Evolutionary conservation across 768 basidiomycete genomes (phyloP).

Genomic region (Russula abietina): DNA sequence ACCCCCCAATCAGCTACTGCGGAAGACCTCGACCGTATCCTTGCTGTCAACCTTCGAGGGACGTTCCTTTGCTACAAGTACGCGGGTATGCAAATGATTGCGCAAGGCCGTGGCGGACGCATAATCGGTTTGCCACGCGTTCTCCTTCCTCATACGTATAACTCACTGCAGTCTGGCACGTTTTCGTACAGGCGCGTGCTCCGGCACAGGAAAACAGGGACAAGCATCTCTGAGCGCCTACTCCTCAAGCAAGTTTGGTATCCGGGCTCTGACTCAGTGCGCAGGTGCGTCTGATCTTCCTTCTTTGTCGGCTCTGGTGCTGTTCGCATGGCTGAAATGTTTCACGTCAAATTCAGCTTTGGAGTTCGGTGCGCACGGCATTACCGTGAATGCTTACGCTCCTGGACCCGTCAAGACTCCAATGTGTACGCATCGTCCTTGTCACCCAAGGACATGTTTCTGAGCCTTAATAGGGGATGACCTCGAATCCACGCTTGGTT

Average conservation of each 20-base stretch:
- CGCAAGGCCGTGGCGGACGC: slow-evolving; percentile 27
- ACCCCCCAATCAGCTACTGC: slow-evolving; percentile 15
- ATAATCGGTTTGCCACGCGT: slow-evolving; percentile 23
- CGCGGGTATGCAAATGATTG: slow-evolving; percentile 27
- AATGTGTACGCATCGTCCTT: slow-evolving; percentile 17
- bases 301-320: neutral
- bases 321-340: slow-evolving; percentile 1
- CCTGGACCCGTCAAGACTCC: slow-evolving; percentile 24
- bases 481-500: slow-evolving; percentile 4
- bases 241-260: slow-evolving; percentile 31
- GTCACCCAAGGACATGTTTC: neutral
- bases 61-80: slow-evolving; percentile 27
- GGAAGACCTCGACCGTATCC: slow-evolving; percentile 25
- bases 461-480: slow-evolving; percentile 14
- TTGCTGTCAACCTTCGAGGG: slow-evolving; percentile 24
- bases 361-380: slow-evolving; percentile 23
- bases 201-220: slow-evolving; percentile 6
- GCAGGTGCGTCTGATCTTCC: slow-evolving; percentile 15
- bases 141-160: neutral
- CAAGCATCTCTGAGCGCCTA: slow-evolving; percentile 27
- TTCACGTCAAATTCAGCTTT: slow-evolving; percentile 16
- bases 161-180: neutral
- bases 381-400: slow-evolving; percentile 27
- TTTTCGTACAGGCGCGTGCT: slow-evolving; percentile 18
- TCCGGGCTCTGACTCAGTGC: slow-evolving; percentile 30